Conservation (phyloP, 1,284 basidiomycete genomes). For the Rhodotorula sp. region DNA sequence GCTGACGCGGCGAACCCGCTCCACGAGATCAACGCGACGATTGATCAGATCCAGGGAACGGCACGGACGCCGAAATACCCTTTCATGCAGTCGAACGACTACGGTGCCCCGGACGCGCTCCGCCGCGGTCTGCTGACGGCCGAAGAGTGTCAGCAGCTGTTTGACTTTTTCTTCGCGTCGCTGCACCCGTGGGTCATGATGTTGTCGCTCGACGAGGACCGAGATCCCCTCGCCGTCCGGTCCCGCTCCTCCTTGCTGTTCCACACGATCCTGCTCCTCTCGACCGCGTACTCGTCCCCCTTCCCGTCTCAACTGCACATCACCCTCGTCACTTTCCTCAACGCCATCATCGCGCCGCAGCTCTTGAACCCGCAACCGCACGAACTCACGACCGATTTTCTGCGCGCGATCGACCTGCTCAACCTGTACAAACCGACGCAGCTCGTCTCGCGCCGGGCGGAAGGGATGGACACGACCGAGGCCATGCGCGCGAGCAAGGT, state of each 20-base stretch:
- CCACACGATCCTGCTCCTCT: constrained; percentile 40
- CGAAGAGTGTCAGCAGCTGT: constrained; percentile 40
- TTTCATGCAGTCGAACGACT: constrained; percentile 22
- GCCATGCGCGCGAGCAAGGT: constrained; percentile 38
- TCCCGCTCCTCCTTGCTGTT: constrained; percentile 28
- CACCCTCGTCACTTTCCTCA: constrained; percentile 37
- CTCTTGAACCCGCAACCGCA: constrained; percentile 39
- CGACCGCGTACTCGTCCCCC: constrained; percentile 39
- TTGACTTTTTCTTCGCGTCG: constrained; percentile 40
- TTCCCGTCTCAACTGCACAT: constrained; percentile 39
- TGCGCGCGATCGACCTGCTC: constrained; percentile 38
- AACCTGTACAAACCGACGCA: constrained; percentile 40
- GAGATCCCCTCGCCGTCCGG: constrained; percentile 33
- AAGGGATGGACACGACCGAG: constrained; percentile 35
- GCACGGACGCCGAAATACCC: constrained; percentile 5
- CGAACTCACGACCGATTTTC: constrained; percentile 40
- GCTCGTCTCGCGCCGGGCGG: constrained; percentile 30
- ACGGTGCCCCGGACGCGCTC: constrained; percentile 37
- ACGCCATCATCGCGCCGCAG: constrained; percentile 40
- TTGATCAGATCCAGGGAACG: constrained; percentile 25
- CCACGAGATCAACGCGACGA: constrained; percentile 29
- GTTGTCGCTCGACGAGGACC: constrained; percentile 38
- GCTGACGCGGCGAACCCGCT: constrained; percentile 29
- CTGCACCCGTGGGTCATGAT: constrained; percentile 42
- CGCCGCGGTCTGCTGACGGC: constrained; percentile 26